phyloP scores from a whole-genome alignment of 495 filamentous ascomycete species.

The Penicillium psychrofluorescens region DNA sequence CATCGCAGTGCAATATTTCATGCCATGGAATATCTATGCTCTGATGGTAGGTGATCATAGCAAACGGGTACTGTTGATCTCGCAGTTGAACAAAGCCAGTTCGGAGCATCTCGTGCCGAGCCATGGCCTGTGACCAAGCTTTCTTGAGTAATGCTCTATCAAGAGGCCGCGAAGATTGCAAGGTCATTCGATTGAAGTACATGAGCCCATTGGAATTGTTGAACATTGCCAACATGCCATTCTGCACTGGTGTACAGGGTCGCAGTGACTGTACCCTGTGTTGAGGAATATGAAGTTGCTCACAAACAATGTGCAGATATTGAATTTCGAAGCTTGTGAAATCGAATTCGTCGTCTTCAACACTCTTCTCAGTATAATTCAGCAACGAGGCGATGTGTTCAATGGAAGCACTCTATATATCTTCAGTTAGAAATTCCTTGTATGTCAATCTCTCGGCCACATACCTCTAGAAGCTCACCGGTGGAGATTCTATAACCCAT shows the following conservation, averaged over 20 bases:
- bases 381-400: conserved; percentile 20
- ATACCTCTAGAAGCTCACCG: conserved; percentile 59
- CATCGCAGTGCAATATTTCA: conserved; percentile 13
- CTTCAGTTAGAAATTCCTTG: conserved; percentile 52
- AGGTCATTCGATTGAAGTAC: conserved; percentile 75
- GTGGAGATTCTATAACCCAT: conserved; percentile 50
- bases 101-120: conserved; percentile 60
- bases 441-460: conserved; percentile 29
- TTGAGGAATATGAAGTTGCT: conserved; percentile 9
- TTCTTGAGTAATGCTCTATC: conserved; percentile 45
- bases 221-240: conserved; percentile 75
- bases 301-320: conserved; percentile 43
- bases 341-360: conserved; percentile 12
- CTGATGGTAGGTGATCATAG: conserved; percentile 53
- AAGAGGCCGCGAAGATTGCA: conserved; percentile 43
- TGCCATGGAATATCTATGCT: conserved; percentile 36
- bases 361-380: conserved; percentile 1
- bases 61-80: conserved; percentile 46
- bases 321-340: conserved; percentile 41
- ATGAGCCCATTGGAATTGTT: conserved; percentile 51
- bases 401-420: conserved; percentile 33
- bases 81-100: conserved; percentile 57
- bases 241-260: conserved; percentile 62
- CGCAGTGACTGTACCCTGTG: conserved; percentile 20
- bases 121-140: conserved; percentile 51